phyloP scores from a whole-genome alignment of 805 yeast genomes.

The Metschnikowia koreensis region DNA sequence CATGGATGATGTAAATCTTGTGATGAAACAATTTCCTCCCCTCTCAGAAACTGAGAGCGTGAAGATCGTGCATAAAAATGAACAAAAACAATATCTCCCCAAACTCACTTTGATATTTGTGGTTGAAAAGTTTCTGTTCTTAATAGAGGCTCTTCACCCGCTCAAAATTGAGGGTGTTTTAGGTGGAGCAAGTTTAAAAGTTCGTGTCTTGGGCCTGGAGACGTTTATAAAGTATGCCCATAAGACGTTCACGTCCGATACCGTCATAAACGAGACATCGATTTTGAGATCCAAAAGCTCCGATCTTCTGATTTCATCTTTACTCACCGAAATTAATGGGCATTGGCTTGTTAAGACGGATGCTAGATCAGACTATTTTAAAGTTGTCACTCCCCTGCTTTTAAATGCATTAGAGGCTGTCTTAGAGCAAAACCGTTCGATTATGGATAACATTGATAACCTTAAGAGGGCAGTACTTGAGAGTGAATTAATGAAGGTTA shows the following conservation, averaged over 20 bases:
- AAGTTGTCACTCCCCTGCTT: conserved; percentile 27
- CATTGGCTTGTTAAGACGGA: conserved; percentile 16
- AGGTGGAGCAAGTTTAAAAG: conserved; percentile 1
- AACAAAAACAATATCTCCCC: conserved; percentile 1
- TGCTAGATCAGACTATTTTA: conserved; percentile 30
- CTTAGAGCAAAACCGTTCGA: conserved; percentile 2
- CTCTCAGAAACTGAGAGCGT: neutral
- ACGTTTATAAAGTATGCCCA: conserved; percentile 5
- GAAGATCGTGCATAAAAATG: neutral
- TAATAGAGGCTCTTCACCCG: conserved; percentile 12
- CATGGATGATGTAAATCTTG: neutral
- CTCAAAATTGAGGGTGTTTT: conserved; percentile 7
- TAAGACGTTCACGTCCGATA: conserved; percentile 18
- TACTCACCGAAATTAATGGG: conserved; percentile 11
- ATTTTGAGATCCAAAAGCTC: conserved; percentile 29
- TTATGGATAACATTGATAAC: conserved; percentile 10
- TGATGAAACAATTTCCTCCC: neutral
- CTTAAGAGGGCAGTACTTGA: conserved; percentile 5
- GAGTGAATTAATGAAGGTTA: neutral
- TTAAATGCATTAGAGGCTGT: conserved; percentile 19
- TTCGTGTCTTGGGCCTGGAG: neutral
- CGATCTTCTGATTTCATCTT: conserved; percentile 20
- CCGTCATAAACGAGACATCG: conserved; percentile 14
- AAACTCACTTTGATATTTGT: conserved; percentile 3
- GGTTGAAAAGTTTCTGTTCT: neutral